Percentiles rank a stretch among this genome's conserved stretches.
These are phyloP conservation scores for Jatropha curcas DNA, from an alignment of 345 rosid genomes.

Conservation along the genomic window DNA sequence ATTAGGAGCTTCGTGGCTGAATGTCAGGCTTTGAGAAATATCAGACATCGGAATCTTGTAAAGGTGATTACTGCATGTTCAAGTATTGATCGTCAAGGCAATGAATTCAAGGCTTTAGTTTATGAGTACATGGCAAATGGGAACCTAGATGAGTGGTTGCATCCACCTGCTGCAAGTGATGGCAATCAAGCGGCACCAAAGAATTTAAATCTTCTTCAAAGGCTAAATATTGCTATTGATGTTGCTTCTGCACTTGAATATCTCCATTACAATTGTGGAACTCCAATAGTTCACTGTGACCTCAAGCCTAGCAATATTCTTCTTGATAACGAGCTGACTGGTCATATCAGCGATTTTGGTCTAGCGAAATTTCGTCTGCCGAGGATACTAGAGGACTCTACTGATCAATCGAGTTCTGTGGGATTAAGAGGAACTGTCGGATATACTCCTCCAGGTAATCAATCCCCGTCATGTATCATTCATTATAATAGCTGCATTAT, in stretches of 20 bases:
- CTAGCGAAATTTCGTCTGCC: neutral
- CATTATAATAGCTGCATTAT: neutral
- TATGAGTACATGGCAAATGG: neutral
- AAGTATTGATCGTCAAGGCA: slow-evolving; percentile 2
- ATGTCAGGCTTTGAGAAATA: neutral
- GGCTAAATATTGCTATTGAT: no score
- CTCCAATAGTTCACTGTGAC: neutral
- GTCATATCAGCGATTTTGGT: neutral
- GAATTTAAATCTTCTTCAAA: no score
- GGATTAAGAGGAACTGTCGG: neutral
- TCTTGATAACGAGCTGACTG: neutral
- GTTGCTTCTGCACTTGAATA: no score
- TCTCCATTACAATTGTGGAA: no score
- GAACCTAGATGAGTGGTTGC: no score
- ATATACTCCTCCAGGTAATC: neutral
- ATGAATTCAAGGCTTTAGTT: neutral
- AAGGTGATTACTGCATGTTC: neutral
- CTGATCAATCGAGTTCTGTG: neutral
- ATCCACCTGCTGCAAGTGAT: no score
- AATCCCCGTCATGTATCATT: neutral
- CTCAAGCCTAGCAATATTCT: neutral
- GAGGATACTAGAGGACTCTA: neutral
- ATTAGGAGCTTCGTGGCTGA: neutral
- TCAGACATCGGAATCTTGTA: neutral
- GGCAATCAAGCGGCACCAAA: no score